phyloP scores from a whole-genome alignment of 2,329 filamentous ascomycete species.

The Fusarium multiceps region DNA sequence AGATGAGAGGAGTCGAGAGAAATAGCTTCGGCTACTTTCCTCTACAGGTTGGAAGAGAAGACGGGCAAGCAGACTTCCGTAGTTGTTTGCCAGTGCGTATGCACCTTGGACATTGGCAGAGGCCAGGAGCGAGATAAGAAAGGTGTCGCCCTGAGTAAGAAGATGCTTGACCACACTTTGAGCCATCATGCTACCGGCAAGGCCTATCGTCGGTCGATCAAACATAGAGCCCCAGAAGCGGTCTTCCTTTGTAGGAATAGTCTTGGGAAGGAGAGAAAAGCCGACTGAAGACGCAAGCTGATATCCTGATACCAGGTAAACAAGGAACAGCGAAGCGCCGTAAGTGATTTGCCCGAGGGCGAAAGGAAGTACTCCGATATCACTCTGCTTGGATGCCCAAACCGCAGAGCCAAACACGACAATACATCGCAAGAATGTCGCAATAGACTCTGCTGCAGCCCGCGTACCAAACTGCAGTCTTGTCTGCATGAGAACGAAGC shows the following conservation, averaged over 20 bases:
- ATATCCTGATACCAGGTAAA: conserved; percentile 75
- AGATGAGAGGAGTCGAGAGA: conserved; percentile 77
- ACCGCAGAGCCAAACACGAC: conserved; percentile 78
- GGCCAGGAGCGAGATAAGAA: conserved; percentile 84
- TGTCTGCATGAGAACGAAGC: conserved; percentile 88
- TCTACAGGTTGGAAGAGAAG: conserved; percentile 95
- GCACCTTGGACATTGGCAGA: conserved; percentile 85
- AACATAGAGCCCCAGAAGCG: conserved; percentile 71
- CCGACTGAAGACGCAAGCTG: conserved; percentile 64
- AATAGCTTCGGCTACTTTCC: conserved; percentile 90
- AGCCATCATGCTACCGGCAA: conserved; percentile 84
- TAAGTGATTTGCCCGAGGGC: conserved; percentile 87
- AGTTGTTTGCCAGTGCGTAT: conserved; percentile 94
- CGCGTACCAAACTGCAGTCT: conserved; percentile 82
- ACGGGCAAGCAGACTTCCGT: conserved; percentile 87
- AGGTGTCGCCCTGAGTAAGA: conserved; percentile 92
- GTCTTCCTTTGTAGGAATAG: conserved; percentile 44
- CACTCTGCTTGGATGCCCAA: conserved; percentile 64
- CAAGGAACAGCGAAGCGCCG: conserved; percentile 71
- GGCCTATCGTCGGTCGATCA: conserved; percentile 74
- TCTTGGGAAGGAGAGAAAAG: conserved; percentile 75
- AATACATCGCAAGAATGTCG: conserved; percentile 81
- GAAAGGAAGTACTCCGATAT: conserved; percentile 85
- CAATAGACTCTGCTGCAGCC: conserved; percentile 83
- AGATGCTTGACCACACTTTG: conserved; percentile 93